Evolutionary conservation across 495 filamentous ascomycete genomes (phyloP).

Genomic region (Aspergillus homomorphus): DNA sequence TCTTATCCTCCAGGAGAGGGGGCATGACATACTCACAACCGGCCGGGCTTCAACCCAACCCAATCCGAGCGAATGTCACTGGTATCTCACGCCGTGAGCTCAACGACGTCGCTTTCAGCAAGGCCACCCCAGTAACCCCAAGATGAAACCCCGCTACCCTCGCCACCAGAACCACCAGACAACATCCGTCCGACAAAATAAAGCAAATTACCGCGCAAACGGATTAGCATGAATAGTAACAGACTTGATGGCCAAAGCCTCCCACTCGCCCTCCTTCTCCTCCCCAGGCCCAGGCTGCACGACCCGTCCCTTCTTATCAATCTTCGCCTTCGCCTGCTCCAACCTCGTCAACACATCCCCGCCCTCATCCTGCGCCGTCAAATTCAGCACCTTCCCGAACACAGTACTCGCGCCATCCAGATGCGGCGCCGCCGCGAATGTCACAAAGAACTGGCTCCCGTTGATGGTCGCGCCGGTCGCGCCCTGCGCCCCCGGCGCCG

Average conservation of each 20-base stretch:
- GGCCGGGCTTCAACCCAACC: too few species aligned
- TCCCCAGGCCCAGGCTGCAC: slow-evolving; percentile 46
- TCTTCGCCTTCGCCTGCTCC: slow-evolving; percentile 71
- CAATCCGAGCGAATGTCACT: too few species aligned
- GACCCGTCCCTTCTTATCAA: slow-evolving; percentile 90
- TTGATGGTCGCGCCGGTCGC: slow-evolving; percentile 69
- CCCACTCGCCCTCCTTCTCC: slow-evolving; percentile 34
- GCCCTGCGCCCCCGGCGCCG: slow-evolving; percentile 42
- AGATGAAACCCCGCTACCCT: not conserved
- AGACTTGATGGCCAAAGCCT: slow-evolving; percentile 63
- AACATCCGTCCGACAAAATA: not conserved
- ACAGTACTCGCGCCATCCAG: slow-evolving; percentile 92
- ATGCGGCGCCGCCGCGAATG: slow-evolving; percentile 82
- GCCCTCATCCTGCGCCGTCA: slow-evolving; percentile 43
- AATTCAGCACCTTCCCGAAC: slow-evolving; percentile 75
- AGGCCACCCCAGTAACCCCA: too few species aligned
- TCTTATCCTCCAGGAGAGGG: too few species aligned
- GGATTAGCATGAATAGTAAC: slow-evolving; percentile 95
- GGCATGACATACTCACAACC: too few species aligned
- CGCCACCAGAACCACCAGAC: not conserved
- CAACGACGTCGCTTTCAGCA: too few species aligned
- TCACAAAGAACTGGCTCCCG: slow-evolving; percentile 92
- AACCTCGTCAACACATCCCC: slow-evolving; percentile 54
- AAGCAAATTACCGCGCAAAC: slow-evolving; percentile 59
- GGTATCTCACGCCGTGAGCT: too few species aligned